Percentiles rank a stretch among this genome's conserved stretches.
These are phyloP conservation scores for Wickerhamiella pararugosa DNA, from an alignment of 1,139 yeast species.

Conservation along the genomic window DNA sequence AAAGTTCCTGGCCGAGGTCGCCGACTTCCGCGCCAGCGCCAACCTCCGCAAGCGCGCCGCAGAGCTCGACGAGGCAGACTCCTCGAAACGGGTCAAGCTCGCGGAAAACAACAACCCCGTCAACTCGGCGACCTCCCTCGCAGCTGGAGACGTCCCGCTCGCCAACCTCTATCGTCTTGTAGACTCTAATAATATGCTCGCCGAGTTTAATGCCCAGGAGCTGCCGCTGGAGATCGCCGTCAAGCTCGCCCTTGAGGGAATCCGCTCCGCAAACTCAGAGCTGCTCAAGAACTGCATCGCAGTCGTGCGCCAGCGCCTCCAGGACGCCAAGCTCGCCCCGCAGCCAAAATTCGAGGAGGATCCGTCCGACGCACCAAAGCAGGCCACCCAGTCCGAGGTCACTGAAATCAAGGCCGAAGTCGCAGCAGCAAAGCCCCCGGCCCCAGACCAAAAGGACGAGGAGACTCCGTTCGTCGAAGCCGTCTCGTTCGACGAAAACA, in stretches of 20 bases:
- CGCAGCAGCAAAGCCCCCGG: too few species aligned
- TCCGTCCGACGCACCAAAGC: not conserved
- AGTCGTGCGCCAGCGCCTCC: constrained; percentile 49
- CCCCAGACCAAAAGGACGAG: too few species aligned
- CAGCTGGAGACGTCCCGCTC: constrained; percentile 22
- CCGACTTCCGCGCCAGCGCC: constrained; percentile 21
- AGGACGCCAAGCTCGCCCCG: constrained; percentile 20
- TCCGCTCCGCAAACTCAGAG: constrained; percentile 37
- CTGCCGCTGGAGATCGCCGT: constrained; percentile 51
- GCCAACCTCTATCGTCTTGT: constrained; percentile 41
- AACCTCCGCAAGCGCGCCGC: constrained; percentile 18
- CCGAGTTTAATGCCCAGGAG: constrained; percentile 52
- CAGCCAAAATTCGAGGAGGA: not conserved
- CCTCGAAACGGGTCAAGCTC: constrained; percentile 16
- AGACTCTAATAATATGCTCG: constrained; percentile 42
- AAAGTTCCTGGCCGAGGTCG: constrained; percentile 20
- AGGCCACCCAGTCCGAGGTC: not conserved
- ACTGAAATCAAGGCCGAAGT: too few species aligned
- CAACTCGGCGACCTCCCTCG: constrained; percentile 18
- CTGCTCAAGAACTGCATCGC: constrained; percentile 53
- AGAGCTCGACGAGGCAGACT: constrained; percentile 11
- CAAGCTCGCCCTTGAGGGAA: constrained; percentile 50
- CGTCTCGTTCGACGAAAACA: not conserved
- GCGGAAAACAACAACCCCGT: constrained; percentile 16
- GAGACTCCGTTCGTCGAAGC: too few species aligned